Percentiles rank a stretch among this genome's conserved stretches.
Evolutionary conservation across 2,329 filamentous ascomycete genomes (phyloP).

Genomic region (Xylaria digitata): DNA sequence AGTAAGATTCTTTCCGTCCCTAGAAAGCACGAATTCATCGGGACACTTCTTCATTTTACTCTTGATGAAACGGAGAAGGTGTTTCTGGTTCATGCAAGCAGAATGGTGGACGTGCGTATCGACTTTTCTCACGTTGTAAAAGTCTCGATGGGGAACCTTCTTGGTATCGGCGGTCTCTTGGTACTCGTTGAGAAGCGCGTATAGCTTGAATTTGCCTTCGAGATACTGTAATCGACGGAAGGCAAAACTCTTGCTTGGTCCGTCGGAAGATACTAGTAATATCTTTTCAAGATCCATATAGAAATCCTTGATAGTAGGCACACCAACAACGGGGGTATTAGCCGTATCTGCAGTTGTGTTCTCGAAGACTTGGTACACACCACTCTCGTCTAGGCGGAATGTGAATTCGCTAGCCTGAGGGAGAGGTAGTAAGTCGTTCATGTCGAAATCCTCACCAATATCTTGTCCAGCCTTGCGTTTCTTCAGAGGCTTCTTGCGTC

Average conservation of each 20-base stretch:
- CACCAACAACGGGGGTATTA: conserved; percentile 77
- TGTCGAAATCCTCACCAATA: conserved; percentile 91
- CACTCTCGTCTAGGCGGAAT: conserved; percentile 82
- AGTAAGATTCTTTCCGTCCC: conserved; percentile 92
- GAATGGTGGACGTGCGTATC: conserved; percentile 99
- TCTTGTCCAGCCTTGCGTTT: conserved; percentile 87
- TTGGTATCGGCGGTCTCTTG: conserved; percentile 98
- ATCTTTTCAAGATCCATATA: conserved; percentile 94
- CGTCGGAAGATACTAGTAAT: conserved; percentile 90
- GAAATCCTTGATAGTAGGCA: conserved; percentile 94
- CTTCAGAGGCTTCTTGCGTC: conserved; percentile 62
- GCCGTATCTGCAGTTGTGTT: conserved; percentile 70
- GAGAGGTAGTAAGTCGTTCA: conserved; percentile 80
- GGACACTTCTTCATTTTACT: conserved; percentile 99
- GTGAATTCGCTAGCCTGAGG: conserved; percentile 77
- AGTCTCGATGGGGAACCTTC: conserved; percentile 95
- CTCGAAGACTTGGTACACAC: conserved; percentile 94
- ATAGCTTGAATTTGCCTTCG: conserved; percentile 96
- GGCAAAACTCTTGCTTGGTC: conserved; percentile 95
- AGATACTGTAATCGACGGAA: conserved; percentile 94
- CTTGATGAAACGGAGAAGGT: conserved; percentile 97
- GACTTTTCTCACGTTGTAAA: conserved; percentile 98
- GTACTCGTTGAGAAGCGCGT: conserved; percentile 93
- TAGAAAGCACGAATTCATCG: conserved; percentile 90
- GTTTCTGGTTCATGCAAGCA: conserved; percentile 99